phyloP scores from a whole-genome alignment of 768 basidiomycete species.

The Cytidiella melzeri region DNA sequence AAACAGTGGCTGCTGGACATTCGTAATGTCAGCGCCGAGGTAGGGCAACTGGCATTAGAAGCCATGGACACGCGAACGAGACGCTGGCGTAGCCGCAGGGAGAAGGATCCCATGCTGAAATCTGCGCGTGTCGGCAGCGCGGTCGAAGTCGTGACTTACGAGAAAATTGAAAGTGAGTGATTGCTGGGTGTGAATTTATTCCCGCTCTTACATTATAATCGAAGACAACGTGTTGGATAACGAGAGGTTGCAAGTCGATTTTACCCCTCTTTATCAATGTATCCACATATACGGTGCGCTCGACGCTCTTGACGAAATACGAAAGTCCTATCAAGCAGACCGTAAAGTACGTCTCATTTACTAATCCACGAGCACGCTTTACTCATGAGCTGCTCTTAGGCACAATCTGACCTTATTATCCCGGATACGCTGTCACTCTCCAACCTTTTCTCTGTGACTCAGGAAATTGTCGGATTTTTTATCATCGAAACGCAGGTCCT shows the following conservation, averaged over 20 bases:
- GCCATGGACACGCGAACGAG: constrained; percentile 80
- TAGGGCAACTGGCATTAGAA: constrained; percentile 84
- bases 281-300: constrained; percentile 94
- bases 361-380: background rate
- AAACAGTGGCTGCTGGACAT: constrained; percentile 98
- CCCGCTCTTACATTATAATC: constrained; percentile 6
- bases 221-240: constrained; percentile 90
- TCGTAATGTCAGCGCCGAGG: constrained; percentile 77
- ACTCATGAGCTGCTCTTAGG: constrained; percentile 40
- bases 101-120: constrained; percentile 76
- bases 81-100: constrained; percentile 78
- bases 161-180: constrained; percentile 82
- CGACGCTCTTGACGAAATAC: constrained; percentile 85
- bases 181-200: background rate
- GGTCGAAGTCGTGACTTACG: constrained; percentile 86
- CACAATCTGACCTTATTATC: constrained; percentile 94
- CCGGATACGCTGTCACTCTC: constrained; percentile 62
- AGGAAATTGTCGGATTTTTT: constrained; percentile 96
- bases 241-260: constrained; percentile 83
- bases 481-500: constrained; percentile 93
- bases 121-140: constrained; percentile 82
- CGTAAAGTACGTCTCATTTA: constrained; percentile 45
- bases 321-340: constrained; percentile 93
- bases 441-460: constrained; percentile 70
- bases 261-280: constrained; percentile 92